Base-by-base conservation (phyloP, 768 basidiomycete genomes). In the Cubamyces lactineus region DNA sequence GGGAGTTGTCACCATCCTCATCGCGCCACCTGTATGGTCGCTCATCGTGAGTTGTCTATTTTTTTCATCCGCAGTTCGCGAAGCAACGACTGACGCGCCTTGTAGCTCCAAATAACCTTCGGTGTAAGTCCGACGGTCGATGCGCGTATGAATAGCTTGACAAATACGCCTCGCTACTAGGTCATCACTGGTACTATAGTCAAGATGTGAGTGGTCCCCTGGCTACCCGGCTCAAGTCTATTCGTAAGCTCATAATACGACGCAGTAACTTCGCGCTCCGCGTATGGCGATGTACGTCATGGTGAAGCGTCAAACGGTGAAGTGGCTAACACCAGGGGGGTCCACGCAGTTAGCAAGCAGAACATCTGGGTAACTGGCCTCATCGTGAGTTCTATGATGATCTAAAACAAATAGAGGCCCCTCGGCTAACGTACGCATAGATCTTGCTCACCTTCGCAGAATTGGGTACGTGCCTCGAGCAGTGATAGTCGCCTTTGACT, bases 211-310 rank as follows among this genome's bases (percentile, higher is more conserved):
- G 83, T 74, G 23, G 17, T 8, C 1, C 34, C 11, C 5, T 34
- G 34, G 34, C 1, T 1, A 34, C 11, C 9, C 34, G 9, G 9
- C 9, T 34, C 34, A 11, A 11, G 1, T 34, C 1, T 11, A 11
- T 11, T 34, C 34, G 34, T 34, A 11, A 1, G 9, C 34, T 34
- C 1, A 34, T 34, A 5, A 7, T 11, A 9, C 34, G 34, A 34
- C 34, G 23, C 15, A 55, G 60, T 16, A 87, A 85, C 41, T 87
- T 86, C 60, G 77, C 83, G 0, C 74, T 86, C 72, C 82, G 86
- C 15, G 85, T 87, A 13, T 87, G 84, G 84, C 73, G 84, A 71
- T 87, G 86, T 86, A 73, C 15, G 54, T 66, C 69, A n/a, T 60
- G 8, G 16, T 52, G 5, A 54, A 43, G 5, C 9, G 3, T 42